A percentile compares a stretch with the other conserved stretches of the same genome.
Evolutionary conservation across 148 eudicot species (phyloP).

Genomic region (Rhododendron ovatum): DNA sequence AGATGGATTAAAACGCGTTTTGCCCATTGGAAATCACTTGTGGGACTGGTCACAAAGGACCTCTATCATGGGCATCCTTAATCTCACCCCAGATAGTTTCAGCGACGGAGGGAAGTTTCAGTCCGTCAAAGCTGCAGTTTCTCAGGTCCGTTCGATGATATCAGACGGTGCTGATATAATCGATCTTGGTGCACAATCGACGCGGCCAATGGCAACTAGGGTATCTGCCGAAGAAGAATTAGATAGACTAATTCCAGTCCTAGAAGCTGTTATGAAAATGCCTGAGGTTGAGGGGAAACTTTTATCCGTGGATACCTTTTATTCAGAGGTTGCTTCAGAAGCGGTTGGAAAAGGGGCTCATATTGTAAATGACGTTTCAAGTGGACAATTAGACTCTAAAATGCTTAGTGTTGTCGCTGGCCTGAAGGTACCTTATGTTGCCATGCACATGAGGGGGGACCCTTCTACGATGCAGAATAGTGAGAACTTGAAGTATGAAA

Average conservation of each 20-base stretch:
- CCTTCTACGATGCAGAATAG: conserved; percentile 78
- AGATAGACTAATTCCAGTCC: conserved; percentile 66
- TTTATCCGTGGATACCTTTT: conserved; percentile 79
- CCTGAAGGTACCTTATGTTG: conserved; percentile 66
- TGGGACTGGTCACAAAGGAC: conserved; percentile 82
- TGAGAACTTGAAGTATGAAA: conserved; percentile 53
- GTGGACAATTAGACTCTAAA: conserved; percentile 60
- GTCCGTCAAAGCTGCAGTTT: conserved; percentile 56
- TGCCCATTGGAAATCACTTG: conserved; percentile 60
- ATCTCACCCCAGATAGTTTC: conserved; percentile 94
- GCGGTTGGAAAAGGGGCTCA: conserved; percentile 79
- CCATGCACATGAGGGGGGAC: conserved; percentile 97
- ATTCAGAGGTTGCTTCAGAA: conserved; percentile 74
- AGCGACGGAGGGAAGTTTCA: conserved; percentile 82
- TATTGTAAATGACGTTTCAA: conserved; percentile 80
- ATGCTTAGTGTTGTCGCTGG: conserved; percentile 59
- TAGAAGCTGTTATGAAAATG: conserved; percentile 59
- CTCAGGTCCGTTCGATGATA: conserved; percentile 55
- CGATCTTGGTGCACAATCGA: conserved; percentile 94
- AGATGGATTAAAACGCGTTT: conserved; percentile 78
- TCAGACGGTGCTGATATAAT: conserved; percentile 84
- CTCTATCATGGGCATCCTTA: conserved; percentile 78
- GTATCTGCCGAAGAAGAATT: conserved; percentile 71
- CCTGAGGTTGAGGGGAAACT: conserved; percentile 64
- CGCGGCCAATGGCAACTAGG: conserved; percentile 75